Conservation (phyloP, 768 basidiomycete genomes). For the Podaxis sp. region DNA sequence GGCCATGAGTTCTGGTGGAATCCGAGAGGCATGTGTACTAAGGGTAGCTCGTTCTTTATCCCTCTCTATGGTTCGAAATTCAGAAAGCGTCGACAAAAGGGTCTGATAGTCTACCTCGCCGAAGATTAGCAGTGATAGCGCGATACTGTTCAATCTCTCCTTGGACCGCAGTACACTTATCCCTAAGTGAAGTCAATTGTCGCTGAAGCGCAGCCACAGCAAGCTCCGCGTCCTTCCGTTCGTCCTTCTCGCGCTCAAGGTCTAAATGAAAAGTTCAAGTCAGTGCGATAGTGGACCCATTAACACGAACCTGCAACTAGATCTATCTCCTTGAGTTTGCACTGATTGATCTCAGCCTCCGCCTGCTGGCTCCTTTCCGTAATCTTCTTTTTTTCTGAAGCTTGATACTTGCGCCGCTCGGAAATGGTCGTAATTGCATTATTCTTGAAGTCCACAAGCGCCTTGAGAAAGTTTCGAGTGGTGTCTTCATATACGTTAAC, state of each 20-base stretch:
- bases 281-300: not conserved
- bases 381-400: slow-evolving; percentile 55
- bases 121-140: slow-evolving; percentile 53
- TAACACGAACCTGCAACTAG: slow-evolving; percentile 62
- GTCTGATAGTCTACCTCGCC: slow-evolving; percentile 44
- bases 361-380: slow-evolving; percentile 57
- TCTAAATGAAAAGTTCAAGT: slow-evolving; percentile 29
- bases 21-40: slow-evolving; percentile 44
- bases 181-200: slow-evolving; percentile 60
- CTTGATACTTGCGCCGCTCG: slow-evolving; percentile 58
- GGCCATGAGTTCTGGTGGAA: slow-evolving; percentile 50
- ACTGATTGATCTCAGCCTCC: slow-evolving; percentile 68
- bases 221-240: slow-evolving; percentile 65
- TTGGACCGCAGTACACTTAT: slow-evolving; percentile 54
- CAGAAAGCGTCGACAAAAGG: not conserved
- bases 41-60: slow-evolving; percentile 58
- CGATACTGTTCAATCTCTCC: slow-evolving; percentile 72
- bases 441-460: slow-evolving; percentile 68
- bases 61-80: slow-evolving; percentile 44
- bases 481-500: slow-evolving; percentile 59
- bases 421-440: slow-evolving; percentile 67
- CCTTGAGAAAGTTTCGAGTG: slow-evolving; percentile 67
- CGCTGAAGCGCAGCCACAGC: slow-evolving; percentile 56
- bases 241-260: slow-evolving; percentile 66
- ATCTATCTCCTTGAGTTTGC: slow-evolving; percentile 76